Base-by-base conservation (phyloP, 192 early-diverging fungal genomes). In the Coemansia sp. region DNA sequence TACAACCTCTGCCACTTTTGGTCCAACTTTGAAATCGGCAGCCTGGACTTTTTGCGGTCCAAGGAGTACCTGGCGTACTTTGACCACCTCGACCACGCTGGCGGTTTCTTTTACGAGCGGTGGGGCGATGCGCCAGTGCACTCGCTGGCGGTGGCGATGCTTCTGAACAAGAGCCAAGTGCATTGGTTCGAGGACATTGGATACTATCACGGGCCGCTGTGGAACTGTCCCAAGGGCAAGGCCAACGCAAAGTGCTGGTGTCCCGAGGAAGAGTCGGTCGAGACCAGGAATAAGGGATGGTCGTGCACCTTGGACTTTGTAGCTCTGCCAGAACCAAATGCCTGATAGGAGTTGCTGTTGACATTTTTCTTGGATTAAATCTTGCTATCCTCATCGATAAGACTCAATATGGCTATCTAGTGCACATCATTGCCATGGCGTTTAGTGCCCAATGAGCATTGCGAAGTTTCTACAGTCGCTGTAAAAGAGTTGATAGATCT, bases 21-120 rank as follows among this genome's bases (percentile, higher is more conserved):
- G 94, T 89, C 88, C 50, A 96, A 96, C 66, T 96, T 96, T 86
- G 94, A 96, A 75, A 95, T 96, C 61, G 92, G 78, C 33, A 77
- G 88, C 62, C 66, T 94, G 57, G 83, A 88, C 30, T 89, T 95
- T 62, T 91, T 89, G 68, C 75, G 91, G 49, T 70, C 70, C 65
- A 37, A 75, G n/a, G 59, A 81, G 46, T 93, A 93, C 68, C 61
- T 69, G 38, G 77, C 76, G 50, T 93, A 87, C 69, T 93, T 93
- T 70, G 76, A 89, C 33, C 85, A 88, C 47, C 74, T 96, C 23
- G 94, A 96, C 72, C 70, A 85, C 53, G 69, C 85, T 3, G 93
- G 94, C 43, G 94, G 94, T 2, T 95, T 94, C 86, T 96, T 92
- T 67, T 96, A 96, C 69, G 93, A 93, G 74, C 76, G 91, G 21